Percentiles rank a stretch among this genome's conserved stretches.
phyloP scores from a whole-genome alignment of 805 yeast species.

The Candida boleticola region DNA sequence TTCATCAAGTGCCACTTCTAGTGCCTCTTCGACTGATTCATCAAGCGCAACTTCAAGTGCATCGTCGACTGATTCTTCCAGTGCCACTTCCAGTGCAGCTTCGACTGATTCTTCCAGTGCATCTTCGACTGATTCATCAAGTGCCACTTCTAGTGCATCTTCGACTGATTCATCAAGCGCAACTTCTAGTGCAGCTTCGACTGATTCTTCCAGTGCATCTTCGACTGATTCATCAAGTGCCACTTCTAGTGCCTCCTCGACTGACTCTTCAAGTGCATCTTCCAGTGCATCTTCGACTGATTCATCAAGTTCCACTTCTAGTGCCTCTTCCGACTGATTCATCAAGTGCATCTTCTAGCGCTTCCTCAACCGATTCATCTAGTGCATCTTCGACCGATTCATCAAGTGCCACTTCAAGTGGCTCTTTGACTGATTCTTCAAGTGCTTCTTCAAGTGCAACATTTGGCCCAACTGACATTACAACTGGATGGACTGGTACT shows the following conservation, averaged over 20 bases:
- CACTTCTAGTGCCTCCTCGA: background rate
- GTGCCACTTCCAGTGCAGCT: conserved; percentile 5
- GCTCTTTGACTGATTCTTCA: background rate
- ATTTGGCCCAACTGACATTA: background rate
- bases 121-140: conserved; percentile 2
- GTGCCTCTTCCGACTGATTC: conserved; percentile 1
- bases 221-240: background rate
- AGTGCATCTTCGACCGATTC: background rate
- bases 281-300: conserved; percentile 1
- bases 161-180: conserved; percentile 1
- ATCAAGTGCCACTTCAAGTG: background rate
- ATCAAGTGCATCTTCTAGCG: background rate
- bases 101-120: background rate
- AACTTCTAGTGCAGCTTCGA: background rate
- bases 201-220: background rate
- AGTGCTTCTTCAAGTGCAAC: conserved; percentile 1
- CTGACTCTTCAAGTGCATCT: background rate
- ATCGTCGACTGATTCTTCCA: background rate
- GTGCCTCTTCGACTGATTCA: background rate
- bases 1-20: conserved; percentile 1
- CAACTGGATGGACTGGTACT: background rate
- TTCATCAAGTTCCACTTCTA: conserved; percentile 1
- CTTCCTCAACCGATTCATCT: background rate
- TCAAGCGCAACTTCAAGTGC: no score
- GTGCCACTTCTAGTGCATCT: background rate